Base-by-base conservation (phyloP, 495 filamentous ascomycete species). In the Penicillium bialowiezense region DNA sequence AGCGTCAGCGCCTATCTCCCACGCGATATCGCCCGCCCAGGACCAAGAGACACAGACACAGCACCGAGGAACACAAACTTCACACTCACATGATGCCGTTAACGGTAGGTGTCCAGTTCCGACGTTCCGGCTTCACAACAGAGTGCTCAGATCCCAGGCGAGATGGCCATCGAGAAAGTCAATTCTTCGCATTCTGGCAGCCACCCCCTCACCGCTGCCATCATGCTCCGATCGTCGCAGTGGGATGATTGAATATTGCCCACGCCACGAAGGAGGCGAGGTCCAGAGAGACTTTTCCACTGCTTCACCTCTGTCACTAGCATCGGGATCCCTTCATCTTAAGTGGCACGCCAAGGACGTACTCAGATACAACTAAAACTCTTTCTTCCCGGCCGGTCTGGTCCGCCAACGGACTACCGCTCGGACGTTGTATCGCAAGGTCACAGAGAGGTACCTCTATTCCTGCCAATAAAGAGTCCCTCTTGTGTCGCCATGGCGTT, bases 51-150 rank as follows among this genome's bases (percentile, higher is more conserved):
- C 10, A 15, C 41, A n/a, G 23, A 12, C 29, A 5, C 10, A 32
- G 28, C 18, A 44, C 28, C 21, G 15, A 47, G 34, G 34, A 13
- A 47, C 34, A 38, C 20, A 37, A 42, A 45, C 8, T 28, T 40
- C 47, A 15, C 5, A 31, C 44, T 50, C 58, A 55, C 44, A 51
- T 54, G 53, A 60, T 48, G 7, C 38, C 31, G 20, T 33, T 17
- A 37, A 44, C 15, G 29, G 36, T 31, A 51, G 34, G 17, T 28
- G n/a, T 36, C 20, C 33, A 50, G 56, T 50, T 51, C 57, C 54
- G 57, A 48, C 9, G 38, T 48, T 63, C 57, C 60, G 60, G 54
- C 33, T 14, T 46, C 31, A 28, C 15, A 40, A 33, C 35, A 15
- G 41, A 43, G 20, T 19, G 24, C 41, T 47, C 45, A 48, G 45